Conservation (phyloP, 495 filamentous ascomycete species). For the Cetradonia linearis region DNA sequence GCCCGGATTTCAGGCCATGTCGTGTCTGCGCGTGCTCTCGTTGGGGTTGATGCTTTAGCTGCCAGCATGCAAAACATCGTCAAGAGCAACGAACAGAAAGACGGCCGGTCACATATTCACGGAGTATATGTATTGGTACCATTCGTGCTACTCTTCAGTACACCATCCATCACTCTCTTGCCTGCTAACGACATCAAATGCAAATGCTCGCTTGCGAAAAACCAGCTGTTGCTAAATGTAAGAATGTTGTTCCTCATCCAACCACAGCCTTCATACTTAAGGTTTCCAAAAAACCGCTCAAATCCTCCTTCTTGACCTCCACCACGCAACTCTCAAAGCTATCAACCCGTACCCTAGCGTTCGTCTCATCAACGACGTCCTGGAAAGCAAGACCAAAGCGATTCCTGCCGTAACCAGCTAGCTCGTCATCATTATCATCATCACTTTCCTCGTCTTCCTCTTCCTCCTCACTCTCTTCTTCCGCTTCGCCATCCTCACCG, state of each 20-base stretch:
- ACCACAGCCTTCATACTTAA: constrained; percentile 87
- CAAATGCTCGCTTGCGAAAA: constrained; percentile 12
- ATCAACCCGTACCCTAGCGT: constrained; percentile 80
- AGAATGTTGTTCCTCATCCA: constrained; percentile 43
- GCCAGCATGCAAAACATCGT: no score
- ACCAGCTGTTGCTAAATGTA: neutral
- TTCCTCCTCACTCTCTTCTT: constrained; percentile 43
- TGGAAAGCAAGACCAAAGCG: constrained; percentile 92
- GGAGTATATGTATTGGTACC: neutral
- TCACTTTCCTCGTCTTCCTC: constrained; percentile 45
- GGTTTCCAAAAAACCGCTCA: constrained; percentile 81
- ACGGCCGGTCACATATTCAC: neutral
- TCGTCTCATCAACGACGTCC: constrained; percentile 87
- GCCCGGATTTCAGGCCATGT: no score
- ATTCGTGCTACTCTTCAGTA: neutral
- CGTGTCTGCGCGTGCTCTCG: no score
- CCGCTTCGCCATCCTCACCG: constrained; percentile 47
- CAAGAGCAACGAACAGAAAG: neutral
- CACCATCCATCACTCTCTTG: neutral
- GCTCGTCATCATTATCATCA: constrained; percentile 50
- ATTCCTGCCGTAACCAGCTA: constrained; percentile 52
- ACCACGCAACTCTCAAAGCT: constrained; percentile 96
- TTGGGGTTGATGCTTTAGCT: no score
- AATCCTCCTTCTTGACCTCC: constrained; percentile 91
- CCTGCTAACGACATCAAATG: neutral